Conservation (phyloP, 2,329 filamentous ascomycete species). For the Aureobasidium uvarum region DNA sequence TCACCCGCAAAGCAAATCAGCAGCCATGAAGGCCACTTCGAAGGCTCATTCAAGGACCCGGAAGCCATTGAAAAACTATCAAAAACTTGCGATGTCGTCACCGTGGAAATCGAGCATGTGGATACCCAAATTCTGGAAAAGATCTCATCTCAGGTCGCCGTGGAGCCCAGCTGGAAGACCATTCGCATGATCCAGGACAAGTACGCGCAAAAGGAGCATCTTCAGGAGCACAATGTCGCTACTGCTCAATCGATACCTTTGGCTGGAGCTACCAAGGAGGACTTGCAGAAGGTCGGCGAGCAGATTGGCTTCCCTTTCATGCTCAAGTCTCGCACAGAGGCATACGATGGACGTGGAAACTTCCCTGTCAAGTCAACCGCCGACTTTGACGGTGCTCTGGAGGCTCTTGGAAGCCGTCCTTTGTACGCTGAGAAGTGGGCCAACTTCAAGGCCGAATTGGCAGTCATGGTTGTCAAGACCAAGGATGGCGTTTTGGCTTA, state of each 20-base stretch:
- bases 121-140: slow-evolving; percentile 87
- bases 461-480: slow-evolving; percentile 92
- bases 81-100: slow-evolving; percentile 72
- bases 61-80: slow-evolving; percentile 79
- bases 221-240: slow-evolving; percentile 65
- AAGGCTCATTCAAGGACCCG: slow-evolving; percentile 83
- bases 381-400: slow-evolving; percentile 64
- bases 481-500: slow-evolving; percentile 73
- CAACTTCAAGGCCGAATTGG: slow-evolving; percentile 79
- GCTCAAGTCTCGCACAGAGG: slow-evolving; percentile 86
- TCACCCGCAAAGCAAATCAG: slow-evolving; percentile 85
- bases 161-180: slow-evolving; percentile 80
- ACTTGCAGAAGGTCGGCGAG: slow-evolving; percentile 62
- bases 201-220: slow-evolving; percentile 80
- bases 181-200: slow-evolving; percentile 92
- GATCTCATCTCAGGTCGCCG: slow-evolving; percentile 64
- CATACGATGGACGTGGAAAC: slow-evolving; percentile 86
- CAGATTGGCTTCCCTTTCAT: slow-evolving; percentile 80
- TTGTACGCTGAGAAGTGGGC: slow-evolving; percentile 91
- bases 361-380: slow-evolving; percentile 60
- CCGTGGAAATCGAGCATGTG: slow-evolving; percentile 94
- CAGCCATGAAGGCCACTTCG: slow-evolving; percentile 69
- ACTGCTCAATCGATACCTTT: slow-evolving; percentile 70
- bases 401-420: slow-evolving; percentile 65
- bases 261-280: slow-evolving; percentile 57